Base-by-base conservation (phyloP, 352 stramenopile species). In the Phytopythium mirpurense region DNA sequence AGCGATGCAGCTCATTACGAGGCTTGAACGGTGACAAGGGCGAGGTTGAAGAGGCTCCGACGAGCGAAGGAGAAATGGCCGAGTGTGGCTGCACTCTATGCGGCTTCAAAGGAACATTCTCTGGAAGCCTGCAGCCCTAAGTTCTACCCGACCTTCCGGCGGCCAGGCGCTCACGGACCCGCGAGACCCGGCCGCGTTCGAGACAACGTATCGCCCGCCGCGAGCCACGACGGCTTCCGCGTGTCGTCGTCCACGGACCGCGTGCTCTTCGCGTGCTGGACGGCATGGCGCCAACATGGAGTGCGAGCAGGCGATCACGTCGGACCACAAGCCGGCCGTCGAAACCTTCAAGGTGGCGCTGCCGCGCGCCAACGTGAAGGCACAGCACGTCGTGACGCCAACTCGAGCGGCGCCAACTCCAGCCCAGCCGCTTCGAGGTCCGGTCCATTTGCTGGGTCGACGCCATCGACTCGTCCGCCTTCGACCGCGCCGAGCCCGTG, bases 171-270 rank as follows among this genome's bases (percentile, higher is more conserved):
- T 90, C 16, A 50, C 65, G 23, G 52, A 64, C 15, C 51, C 68
- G 21, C 51, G 60, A 7, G 65, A 84, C 21, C 14, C 49, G 2
- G 44, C 65, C 16, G 67, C 62, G 21, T 70, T 90, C 21, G 50
- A 62, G 36, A 51, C 57, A 89, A 91, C 41, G 92, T 83, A 53
- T 90, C 83, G 9, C 67, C 89, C 24, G 51, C 71, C 27, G 77
- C 75, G 3, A 70, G 49, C 18, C 71, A 83, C n/a, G 72, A 74
- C 1, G 79, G 79, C 18, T 73, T 78, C 26, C 83, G 87, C 32
- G 78, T 94, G 16, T 87, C 88, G 9, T 96, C 86, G 1, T 97
- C 93, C 69, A 97, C 88, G 9, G 88, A 97, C 51, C 80, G 88
- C 35, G 75, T 97, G 18, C 63, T 97, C n/a, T 78, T 88, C 31